A percentile compares a stretch with the other conserved stretches of the same genome.
Evolutionary conservation across 345 rosid genomes (phyloP).

Genomic region (Physaria fendleri): DNA sequence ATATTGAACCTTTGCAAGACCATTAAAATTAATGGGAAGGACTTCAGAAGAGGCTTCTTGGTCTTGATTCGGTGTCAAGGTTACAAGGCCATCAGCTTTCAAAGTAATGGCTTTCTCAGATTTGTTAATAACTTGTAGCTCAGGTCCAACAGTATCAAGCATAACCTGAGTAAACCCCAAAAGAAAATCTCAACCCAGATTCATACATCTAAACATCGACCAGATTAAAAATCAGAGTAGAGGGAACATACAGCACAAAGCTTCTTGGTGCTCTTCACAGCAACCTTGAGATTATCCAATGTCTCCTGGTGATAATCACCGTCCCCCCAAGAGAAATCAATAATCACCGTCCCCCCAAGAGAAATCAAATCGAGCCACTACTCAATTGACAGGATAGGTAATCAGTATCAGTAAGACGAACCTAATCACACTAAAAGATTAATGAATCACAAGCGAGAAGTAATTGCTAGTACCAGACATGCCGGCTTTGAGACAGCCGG

Average conservation of each 20-base stretch:
- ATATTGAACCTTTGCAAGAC: conserved; percentile 60
- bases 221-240: background rate
- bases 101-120: conserved; percentile 67
- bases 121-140: conserved; percentile 83
- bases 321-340: too few relatives aligned
- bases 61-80: conserved; percentile 72
- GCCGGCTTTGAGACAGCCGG: conserved; percentile 81
- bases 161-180: conserved; percentile 52
- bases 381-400: background rate
- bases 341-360: conserved; percentile 75
- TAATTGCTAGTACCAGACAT: conserved; percentile 62
- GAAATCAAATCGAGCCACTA: conserved; percentile 91
- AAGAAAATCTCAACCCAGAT: background rate
- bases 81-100: conserved; percentile 60
- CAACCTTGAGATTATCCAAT: conserved; percentile 65
- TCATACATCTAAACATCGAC: conserved; percentile 1
- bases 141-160: conserved; percentile 95
- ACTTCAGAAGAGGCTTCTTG: conserved; percentile 78
- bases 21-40: conserved; percentile 87
- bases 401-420: background rate
- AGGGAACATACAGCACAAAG: conserved; percentile 67
- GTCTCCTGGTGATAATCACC: conserved; percentile 81
- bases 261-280: conserved; percentile 74
- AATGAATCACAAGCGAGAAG: background rate
- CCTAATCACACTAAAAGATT: background rate